Conservation (phyloP, 192 early-diverging fungal genomes). For the Entomortierella beljakovae region DNA sequence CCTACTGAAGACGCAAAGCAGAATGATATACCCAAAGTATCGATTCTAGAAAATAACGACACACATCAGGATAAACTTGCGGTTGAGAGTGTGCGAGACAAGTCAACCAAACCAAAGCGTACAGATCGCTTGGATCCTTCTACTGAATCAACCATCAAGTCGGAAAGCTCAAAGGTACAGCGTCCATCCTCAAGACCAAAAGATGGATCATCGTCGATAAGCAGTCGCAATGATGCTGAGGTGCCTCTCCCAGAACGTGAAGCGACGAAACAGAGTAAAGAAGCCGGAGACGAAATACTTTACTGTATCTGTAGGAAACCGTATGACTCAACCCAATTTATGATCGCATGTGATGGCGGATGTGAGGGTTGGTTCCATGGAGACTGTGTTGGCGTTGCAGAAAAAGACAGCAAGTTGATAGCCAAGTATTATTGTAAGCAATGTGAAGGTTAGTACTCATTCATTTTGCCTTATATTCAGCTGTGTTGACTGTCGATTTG, state of each 20-base stretch:
- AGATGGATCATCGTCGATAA: not conserved
- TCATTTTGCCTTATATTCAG: too few relatives aligned
- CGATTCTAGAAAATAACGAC: not conserved
- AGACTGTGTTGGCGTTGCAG: slow-evolving; percentile 72
- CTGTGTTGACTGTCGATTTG: not conserved
- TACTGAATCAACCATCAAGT: not conserved
- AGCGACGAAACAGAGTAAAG: not conserved
- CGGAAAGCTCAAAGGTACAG: slow-evolving; percentile 2
- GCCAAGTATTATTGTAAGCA: slow-evolving; percentile 73
- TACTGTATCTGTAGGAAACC: slow-evolving; percentile 74
- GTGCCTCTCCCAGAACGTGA: not conserved
- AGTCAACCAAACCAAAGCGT: slow-evolving; percentile 9
- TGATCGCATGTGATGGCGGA: slow-evolving; percentile 83
- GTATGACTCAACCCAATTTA: slow-evolving; percentile 67
- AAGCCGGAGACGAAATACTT: slow-evolving; percentile 23
- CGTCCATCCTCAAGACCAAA: not conserved
- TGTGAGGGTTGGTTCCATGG: slow-evolving; percentile 87
- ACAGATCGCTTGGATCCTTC: slow-evolving; percentile 3
- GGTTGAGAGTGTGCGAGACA: slow-evolving; percentile 2
- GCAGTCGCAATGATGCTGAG: not conserved
- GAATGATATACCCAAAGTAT: not conserved
- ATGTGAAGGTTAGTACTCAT: slow-evolving; percentile 62
- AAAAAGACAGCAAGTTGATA: slow-evolving; percentile 64
- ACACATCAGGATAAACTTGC: not conserved
- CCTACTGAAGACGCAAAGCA: not conserved